These are phyloP conservation scores for Lotus japonicus DNA, from an alignment of 306 rosid species.

Conservation along the genomic window DNA sequence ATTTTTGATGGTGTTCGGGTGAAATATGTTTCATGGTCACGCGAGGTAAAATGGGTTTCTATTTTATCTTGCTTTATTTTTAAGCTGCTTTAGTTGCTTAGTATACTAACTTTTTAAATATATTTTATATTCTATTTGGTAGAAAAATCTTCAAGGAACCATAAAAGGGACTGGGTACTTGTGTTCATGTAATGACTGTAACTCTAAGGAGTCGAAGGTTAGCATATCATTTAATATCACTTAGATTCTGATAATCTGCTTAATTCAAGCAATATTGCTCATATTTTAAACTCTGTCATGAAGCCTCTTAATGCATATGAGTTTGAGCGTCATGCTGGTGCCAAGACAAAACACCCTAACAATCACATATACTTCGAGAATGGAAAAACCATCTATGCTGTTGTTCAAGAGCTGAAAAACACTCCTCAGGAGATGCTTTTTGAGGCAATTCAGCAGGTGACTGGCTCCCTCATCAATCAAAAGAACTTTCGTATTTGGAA, in stretches of 20 bases:
- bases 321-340: constrained; percentile 91
- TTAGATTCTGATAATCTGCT: constrained; percentile 9
- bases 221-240: constrained; percentile 14
- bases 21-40: constrained; percentile 87
- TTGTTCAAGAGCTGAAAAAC: constrained; percentile 93
- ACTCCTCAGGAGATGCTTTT: constrained; percentile 82
- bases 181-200: constrained; percentile 81
- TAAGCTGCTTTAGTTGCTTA: constrained; percentile 1
- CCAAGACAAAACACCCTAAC: constrained; percentile 95
- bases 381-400: constrained; percentile 89
- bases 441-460: constrained; percentile 73
- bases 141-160: constrained; percentile 68
- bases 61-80: constrained; percentile 16
- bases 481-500: constrained; percentile 83
- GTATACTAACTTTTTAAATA: not conserved
- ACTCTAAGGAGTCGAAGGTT: constrained; percentile 75
- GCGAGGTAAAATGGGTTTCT: constrained; percentile 53
- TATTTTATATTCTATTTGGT: constrained; percentile 25
- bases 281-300: constrained; percentile 29
- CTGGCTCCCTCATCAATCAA: constrained; percentile 75
- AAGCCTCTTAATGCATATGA: constrained; percentile 97
- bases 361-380: constrained; percentile 91
- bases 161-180: constrained; percentile 91
- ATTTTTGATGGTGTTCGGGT: constrained; percentile 89
- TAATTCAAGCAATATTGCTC: constrained; percentile 21